Conservation (phyloP, 2,329 filamentous ascomycete genomes). For the Teratosphaeria viscida region DNA sequence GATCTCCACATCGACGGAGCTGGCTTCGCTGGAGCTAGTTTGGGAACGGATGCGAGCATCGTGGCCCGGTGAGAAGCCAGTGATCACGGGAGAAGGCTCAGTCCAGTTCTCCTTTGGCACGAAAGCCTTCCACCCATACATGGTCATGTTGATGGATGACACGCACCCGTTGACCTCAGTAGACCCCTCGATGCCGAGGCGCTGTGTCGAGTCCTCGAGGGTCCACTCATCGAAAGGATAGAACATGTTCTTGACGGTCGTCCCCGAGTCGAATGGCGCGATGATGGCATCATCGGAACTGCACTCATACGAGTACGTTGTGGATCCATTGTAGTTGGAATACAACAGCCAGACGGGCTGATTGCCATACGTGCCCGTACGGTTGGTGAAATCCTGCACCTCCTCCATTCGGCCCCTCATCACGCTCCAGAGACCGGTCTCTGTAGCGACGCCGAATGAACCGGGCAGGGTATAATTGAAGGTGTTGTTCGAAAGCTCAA, state of each 20-base stretch:
- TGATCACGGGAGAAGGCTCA: conserved; percentile 47
- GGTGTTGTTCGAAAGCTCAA: conserved; percentile 48
- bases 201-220: conserved; percentile 37
- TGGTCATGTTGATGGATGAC: conserved; percentile 39
- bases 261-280: conserved; percentile 44
- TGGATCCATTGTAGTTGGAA: conserved; percentile 39
- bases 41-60: conserved; percentile 46
- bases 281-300: conserved; percentile 41
- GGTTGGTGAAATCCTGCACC: conserved; percentile 41
- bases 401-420: conserved; percentile 40
- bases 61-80: conserved; percentile 50
- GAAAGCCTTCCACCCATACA: conserved; percentile 51
- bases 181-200: conserved; percentile 39
- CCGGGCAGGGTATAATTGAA: conserved; percentile 41
- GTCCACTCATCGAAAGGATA: conserved; percentile 49
- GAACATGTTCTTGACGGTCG: conserved; percentile 52
- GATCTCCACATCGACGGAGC: conserved; percentile 40
- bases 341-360: conserved; percentile 44
- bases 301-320: conserved; percentile 50
- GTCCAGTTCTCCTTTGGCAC: conserved; percentile 44
- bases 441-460: conserved; percentile 42
- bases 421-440: conserved; percentile 52
- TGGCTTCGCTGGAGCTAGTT: conserved; percentile 24
- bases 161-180: conserved; percentile 46
- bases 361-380: conserved; percentile 29